Percentiles rank a stretch among this genome's conserved stretches.
phyloP scores from a whole-genome alignment of 106 monocot genomes.

The Phalaenopsis aphrodite region DNA sequence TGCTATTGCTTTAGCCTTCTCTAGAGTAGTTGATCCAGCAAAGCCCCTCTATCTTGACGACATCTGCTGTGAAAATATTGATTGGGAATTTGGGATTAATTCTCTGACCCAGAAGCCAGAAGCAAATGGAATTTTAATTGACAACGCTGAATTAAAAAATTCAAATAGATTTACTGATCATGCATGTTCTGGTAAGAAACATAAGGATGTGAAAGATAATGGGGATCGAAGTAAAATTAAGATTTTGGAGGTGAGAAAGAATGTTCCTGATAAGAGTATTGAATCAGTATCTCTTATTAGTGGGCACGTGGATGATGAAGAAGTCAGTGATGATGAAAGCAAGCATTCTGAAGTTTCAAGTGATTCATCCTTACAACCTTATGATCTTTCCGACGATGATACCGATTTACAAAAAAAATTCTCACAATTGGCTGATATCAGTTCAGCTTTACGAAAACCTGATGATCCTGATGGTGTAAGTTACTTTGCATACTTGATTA shows the following conservation, averaged over 20 bases:
- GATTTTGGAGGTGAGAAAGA: conserved; percentile 17
- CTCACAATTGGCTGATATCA: conserved; percentile 61
- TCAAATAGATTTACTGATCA: conserved; percentile 11
- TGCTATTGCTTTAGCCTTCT: conserved; percentile 84
- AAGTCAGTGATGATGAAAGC: conserved; percentile 30
- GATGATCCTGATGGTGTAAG: conserved; percentile 92
- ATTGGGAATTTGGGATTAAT: conserved; percentile 88
- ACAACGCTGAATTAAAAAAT: conserved; percentile 3
- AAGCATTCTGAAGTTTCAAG: conserved; percentile 54
- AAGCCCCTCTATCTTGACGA: conserved; percentile 96
- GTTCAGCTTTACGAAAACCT: conserved; percentile 68
- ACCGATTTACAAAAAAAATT: conserved; percentile 63
- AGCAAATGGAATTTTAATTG: conserved; percentile 3
- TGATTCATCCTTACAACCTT: conserved; percentile 85
- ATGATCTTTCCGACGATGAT: conserved; percentile 92
- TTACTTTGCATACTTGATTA: conserved; percentile 12
- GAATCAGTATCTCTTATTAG: conserved; percentile 10
- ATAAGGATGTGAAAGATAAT: conserved; percentile 21
- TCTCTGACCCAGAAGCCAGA: conserved; percentile 19
- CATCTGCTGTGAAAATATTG: conserved; percentile 44
- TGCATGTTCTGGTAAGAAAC: conserved; percentile 13
- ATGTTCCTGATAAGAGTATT: conserved; percentile 29
- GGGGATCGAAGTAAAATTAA: conserved; percentile 6
- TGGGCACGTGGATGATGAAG: conserved; percentile 13
- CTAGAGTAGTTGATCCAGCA: conserved; percentile 85